These are phyloP conservation scores for Beverwykella pulmonaria DNA, from an alignment of 495 filamentous ascomycete genomes.

Conservation along the genomic window DNA sequence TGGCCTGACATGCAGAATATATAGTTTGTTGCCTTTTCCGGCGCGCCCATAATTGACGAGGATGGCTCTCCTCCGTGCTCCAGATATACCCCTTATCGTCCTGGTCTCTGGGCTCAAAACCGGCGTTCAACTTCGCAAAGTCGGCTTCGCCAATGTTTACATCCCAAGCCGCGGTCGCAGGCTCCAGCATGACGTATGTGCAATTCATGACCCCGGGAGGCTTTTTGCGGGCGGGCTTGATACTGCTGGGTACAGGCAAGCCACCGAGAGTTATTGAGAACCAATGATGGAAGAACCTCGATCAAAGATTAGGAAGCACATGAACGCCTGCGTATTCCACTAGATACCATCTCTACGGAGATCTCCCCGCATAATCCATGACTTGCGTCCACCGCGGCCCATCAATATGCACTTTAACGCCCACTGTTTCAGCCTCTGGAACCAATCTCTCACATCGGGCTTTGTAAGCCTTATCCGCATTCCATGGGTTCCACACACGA, in stretches of 20 bases:
- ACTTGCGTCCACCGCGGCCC: constrained; percentile 3
- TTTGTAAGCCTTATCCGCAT: constrained; percentile 17
- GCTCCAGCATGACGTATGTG: constrained; percentile 4
- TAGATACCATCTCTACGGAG: constrained; percentile 6
- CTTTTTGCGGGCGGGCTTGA: constrained; percentile 8
- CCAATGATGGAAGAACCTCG: constrained; percentile 4
- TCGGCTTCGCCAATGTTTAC: constrained; percentile 2
- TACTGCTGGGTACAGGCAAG: constrained; percentile 7
- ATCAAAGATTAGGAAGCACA: constrained; percentile 6
- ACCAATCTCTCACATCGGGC: constrained; percentile 24
- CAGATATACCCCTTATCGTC: constrained; percentile 1
- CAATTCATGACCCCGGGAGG: constrained; percentile 4
- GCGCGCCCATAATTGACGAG: too few relatives aligned
- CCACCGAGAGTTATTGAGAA: constrained; percentile 3
- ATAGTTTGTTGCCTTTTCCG: constrained; percentile 9
- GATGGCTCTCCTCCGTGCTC: constrained; percentile 8
- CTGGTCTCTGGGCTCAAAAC: constrained; percentile 6
- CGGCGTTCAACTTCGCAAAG: constrained; percentile 8
- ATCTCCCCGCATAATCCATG: constrained; percentile 15
- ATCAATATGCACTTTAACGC: constrained; percentile 23
- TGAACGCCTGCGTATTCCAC: constrained; percentile 6
- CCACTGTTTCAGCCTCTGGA: constrained; percentile 25
- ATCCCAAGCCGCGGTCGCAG: constrained; percentile 4
- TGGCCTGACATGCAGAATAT: constrained; percentile 6
- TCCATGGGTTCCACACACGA: constrained; percentile 7